phyloP scores from a whole-genome alignment of 2,329 filamentous ascomycete genomes.

The Phyllosticta ampelicida region DNA sequence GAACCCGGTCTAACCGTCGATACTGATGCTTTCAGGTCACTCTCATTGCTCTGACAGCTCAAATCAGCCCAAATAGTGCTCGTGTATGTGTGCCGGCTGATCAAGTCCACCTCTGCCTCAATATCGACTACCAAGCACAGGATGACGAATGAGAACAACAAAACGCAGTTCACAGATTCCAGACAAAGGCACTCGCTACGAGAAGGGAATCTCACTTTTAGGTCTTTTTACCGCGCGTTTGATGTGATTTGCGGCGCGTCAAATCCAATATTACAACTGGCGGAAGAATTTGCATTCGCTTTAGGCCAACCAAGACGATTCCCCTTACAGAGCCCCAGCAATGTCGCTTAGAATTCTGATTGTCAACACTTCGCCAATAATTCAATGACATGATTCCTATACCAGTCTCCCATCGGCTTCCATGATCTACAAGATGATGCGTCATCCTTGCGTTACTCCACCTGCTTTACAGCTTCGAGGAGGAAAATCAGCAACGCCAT shows the following conservation, averaged over 20 bases:
- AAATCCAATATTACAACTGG: neutral
- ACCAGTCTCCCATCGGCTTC: neutral
- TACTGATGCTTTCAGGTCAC: neutral
- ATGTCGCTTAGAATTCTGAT: neutral
- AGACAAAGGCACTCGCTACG: neutral
- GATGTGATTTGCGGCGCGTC: neutral
- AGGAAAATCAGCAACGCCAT: neutral
- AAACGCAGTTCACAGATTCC: neutral
- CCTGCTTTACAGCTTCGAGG: neutral
- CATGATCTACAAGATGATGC: neutral
- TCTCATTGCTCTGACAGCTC: neutral
- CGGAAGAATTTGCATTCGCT: neutral
- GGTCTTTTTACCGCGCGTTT: neutral
- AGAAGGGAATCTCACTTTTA: neutral
- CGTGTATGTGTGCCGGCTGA: neutral
- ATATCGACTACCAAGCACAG: neutral
- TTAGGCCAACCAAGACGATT: neutral
- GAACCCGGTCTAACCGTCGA: neutral
- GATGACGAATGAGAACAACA: too few relatives aligned
- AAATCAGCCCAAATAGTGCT: neutral
- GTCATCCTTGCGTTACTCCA: neutral
- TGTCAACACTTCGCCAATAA: neutral
- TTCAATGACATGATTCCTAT: neutral
- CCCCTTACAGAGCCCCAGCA: neutral
- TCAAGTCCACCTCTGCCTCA: neutral